phyloP scores from a whole-genome alignment of 139 green algal species.

The Chlorella sp. region DNA sequence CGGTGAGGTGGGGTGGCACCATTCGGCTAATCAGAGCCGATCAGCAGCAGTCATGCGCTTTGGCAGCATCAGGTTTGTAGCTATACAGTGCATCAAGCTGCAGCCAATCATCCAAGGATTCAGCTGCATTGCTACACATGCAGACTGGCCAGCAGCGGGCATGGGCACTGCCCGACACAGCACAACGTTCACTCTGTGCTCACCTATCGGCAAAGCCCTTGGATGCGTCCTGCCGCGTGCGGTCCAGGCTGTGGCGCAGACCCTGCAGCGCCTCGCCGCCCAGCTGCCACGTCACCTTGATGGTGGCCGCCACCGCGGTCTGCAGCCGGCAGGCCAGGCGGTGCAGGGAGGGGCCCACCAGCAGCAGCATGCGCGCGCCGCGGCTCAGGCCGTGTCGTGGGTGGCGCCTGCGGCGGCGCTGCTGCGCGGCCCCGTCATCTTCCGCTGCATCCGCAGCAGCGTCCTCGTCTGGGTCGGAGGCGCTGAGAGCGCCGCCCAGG shows the following conservation, averaged over 20 bases:
- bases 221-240: not conserved
- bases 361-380: conserved; percentile 18
- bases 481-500: too few relatives aligned
- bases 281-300: conserved; percentile 12
- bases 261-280: conserved; percentile 16
- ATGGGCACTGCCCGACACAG: too few relatives aligned
- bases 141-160: not conserved
- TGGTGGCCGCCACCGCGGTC: conserved; percentile 21
- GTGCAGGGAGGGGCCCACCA: conserved; percentile 22
- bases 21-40: too few relatives aligned
- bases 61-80: too few relatives aligned
- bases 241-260: not conserved
- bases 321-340: conserved; percentile 26
- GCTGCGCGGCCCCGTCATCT: not conserved
- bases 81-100: too few relatives aligned
- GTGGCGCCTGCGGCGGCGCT: not conserved
- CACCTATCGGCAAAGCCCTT: not conserved
- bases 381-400: not conserved
- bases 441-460: too few relatives aligned
- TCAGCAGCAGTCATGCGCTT: too few relatives aligned
- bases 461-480: too few relatives aligned
- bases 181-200: not conserved
- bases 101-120: too few relatives aligned
- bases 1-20: too few relatives aligned
- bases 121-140: too few relatives aligned